Conservation (phyloP, 2,329 filamentous ascomycete species). For the Fusarium sp. region DNA sequence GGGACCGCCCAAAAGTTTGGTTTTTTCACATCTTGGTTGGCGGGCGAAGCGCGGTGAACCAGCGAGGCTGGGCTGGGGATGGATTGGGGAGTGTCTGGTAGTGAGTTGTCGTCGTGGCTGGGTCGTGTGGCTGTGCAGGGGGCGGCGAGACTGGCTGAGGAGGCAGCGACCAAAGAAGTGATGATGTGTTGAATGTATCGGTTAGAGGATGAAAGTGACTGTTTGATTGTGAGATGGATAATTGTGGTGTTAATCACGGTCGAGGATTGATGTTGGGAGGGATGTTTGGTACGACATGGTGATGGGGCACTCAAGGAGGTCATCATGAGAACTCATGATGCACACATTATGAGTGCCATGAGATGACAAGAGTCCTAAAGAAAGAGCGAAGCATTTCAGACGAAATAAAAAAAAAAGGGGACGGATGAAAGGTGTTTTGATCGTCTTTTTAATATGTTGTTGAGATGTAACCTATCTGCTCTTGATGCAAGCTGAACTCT, state of each 20-base stretch:
- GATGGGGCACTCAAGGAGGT: neutral
- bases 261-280: neutral
- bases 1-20: conserved; percentile 10
- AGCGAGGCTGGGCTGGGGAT: conserved; percentile 7
- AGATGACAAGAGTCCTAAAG: neutral
- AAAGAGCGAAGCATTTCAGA: neutral
- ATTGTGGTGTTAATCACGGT: neutral
- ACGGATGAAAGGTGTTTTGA: neutral
- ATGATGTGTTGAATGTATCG: neutral
- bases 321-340: neutral
- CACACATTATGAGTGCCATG: neutral
- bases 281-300: neutral
- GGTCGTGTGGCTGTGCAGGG: conserved; percentile 34
- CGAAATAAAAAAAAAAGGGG: too few species aligned
- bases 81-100: conserved; percentile 12
- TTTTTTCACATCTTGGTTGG: conserved; percentile 41
- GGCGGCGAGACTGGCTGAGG: neutral
- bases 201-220: neutral
- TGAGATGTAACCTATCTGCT: neutral
- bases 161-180: conserved; percentile 8
- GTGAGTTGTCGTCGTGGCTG: conserved; percentile 36
- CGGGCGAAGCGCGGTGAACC: conserved; percentile 32
- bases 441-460: neutral
- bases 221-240: neutral
- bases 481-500: neutral